A percentile compares a stretch with the other conserved stretches of the same genome.
Evolutionary conservation across 495 filamentous ascomycete species (phyloP).

Genomic region (Chaetomium fimeti): DNA sequence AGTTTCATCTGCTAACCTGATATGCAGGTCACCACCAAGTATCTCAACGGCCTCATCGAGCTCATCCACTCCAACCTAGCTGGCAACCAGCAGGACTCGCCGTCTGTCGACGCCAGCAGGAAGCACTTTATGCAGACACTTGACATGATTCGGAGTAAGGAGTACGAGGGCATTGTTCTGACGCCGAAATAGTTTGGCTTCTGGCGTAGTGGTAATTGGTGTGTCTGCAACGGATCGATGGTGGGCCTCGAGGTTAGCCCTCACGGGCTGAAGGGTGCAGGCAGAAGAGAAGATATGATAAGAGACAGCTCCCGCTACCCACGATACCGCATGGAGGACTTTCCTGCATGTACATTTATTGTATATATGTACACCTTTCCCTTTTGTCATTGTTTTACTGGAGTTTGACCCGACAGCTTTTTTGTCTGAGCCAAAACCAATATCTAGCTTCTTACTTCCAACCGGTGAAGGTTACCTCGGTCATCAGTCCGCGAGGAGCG

Average conservation of each 20-base stretch:
- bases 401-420: not conserved
- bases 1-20: not conserved
- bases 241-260: not conserved
- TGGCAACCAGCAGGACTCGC: slow-evolving; percentile 77
- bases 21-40: slow-evolving; percentile 85
- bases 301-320: not conserved
- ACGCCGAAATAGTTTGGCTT: slow-evolving; percentile 55
- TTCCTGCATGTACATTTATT: slow-evolving; percentile 24
- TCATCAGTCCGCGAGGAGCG: no score
- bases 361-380: slow-evolving; percentile 25
- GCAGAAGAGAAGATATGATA: not conserved
- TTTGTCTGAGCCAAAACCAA: no score
- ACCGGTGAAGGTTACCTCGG: no score
- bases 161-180: slow-evolving; percentile 87
- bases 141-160: slow-evolving; percentile 84
- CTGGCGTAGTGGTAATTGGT: not conserved
- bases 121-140: slow-evolving; percentile 92
- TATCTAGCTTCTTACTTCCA: no score
- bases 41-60: slow-evolving; percentile 96
- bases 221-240: not conserved
- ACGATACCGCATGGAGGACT: not conserved
- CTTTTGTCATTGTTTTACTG: not conserved
- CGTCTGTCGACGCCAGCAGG: slow-evolving; percentile 76
- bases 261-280: no score
- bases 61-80: slow-evolving; percentile 91